Evolutionary conservation across 345 rosid species (phyloP), one percentile per base, ranked within the genome.

Genomic region (Orychophragmus violaceus): DNA sequence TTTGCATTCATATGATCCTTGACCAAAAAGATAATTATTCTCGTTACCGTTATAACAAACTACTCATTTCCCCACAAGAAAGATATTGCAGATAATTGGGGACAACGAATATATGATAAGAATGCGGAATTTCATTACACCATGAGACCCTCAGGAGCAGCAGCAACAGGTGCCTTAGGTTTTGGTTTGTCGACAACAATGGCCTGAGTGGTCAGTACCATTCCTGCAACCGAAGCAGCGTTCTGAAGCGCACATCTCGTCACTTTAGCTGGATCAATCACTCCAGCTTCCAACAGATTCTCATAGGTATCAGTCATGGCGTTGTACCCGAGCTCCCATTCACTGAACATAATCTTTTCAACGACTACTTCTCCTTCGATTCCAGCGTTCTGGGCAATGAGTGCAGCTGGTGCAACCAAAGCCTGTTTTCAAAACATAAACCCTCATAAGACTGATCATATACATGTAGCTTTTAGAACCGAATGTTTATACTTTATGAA

Each of bases 121-220:
- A 21, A 32, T 13, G 10, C 24, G 10, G 3, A 23, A 19, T 13
- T 8, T 69, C 50, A 68, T 79, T 75, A 89, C 64, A 89, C 64
- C 1, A 77, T 14, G 21, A 83, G 86, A 32, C 95, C 95, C 74
- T 79, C 79, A 22, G 86, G 88, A 4, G 90, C 2, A 28, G 88
- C 87, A 22, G 76, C 85, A 0, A 66, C 82, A 0, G 85, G 29
- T 41, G 85, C 72, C 80, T 81, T 92, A 3, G 90, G 87, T 83
- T 81, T 89, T 0, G 87, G 62, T 79, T 90, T 94, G 64, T 88
- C 99, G 0, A 87, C 97, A 5, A 94, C 97, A 22, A 90, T 94
- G 70, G 99, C 99, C 62, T 94, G 99, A 32, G 99, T 94, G 61
- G 97, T 94, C 58, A 94, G 68, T 33, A 90, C 96, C 99, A 94